A percentile compares a stretch with the other conserved stretches of the same genome.
Conservation (phyloP, 2,329 filamentous ascomycete species). For the Apiospora marii region DNA sequence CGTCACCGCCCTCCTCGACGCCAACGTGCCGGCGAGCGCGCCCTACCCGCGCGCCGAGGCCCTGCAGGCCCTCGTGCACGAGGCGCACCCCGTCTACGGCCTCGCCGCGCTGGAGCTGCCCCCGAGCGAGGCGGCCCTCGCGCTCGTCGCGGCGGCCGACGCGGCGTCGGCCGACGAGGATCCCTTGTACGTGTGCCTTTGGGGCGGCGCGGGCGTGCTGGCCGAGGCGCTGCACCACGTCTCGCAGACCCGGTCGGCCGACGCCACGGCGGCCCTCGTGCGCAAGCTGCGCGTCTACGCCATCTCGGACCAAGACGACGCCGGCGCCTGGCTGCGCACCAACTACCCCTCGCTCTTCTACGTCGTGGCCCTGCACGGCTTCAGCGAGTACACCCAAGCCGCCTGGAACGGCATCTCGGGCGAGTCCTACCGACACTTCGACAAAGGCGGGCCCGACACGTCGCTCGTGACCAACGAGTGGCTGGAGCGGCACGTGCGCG, state of each 20-base stretch:
- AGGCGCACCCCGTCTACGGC: slow-evolving; percentile 43
- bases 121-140: slow-evolving; percentile 47
- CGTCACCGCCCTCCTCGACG: slow-evolving; percentile 49
- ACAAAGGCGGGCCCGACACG: slow-evolving; percentile 51
- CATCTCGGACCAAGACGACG: slow-evolving; percentile 60
- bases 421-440: slow-evolving; percentile 53
- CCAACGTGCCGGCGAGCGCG: slow-evolving; percentile 49
- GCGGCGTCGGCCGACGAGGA: slow-evolving; percentile 40
- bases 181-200: slow-evolving; percentile 56
- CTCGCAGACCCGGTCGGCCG: slow-evolving; percentile 38
- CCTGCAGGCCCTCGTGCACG: slow-evolving; percentile 39
- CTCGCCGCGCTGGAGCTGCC: slow-evolving; percentile 31
- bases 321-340: slow-evolving; percentile 56
- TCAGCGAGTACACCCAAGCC: slow-evolving; percentile 59
- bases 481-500: slow-evolving; percentile 56
- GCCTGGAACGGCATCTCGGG: slow-evolving; percentile 65
- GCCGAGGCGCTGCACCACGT: slow-evolving; percentile 54
- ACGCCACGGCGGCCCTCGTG: slow-evolving; percentile 35
- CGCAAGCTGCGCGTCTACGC: slow-evolving; percentile 50
- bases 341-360: slow-evolving; percentile 58
- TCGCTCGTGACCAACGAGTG: slow-evolving; percentile 53
- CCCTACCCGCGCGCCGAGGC: slow-evolving; percentile 45
- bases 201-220: slow-evolving; percentile 59
- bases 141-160: slow-evolving; percentile 44
- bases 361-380: slow-evolving; percentile 56